Evolutionary conservation across 768 basidiomycete species (phyloP).

Genomic region (Pisolithus sp.): DNA sequence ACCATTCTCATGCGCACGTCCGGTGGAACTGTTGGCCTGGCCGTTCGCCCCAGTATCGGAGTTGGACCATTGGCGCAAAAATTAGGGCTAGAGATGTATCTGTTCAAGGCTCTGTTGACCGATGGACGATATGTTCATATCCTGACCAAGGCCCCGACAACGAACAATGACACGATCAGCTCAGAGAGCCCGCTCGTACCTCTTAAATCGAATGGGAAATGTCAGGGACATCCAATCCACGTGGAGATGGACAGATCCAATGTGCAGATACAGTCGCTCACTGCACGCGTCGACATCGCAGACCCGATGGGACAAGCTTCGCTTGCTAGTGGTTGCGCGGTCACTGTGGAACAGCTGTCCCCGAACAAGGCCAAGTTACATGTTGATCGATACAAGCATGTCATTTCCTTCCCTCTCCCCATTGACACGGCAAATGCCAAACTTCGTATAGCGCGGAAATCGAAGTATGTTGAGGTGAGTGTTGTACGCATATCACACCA

Average conservation of each 20-base stretch:
- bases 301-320: conserved; percentile 14
- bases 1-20: conserved; percentile 10
- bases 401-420: conserved; percentile 39
- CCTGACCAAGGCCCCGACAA: conserved; percentile 16
- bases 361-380: conserved; percentile 1
- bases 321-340: conserved; percentile 14
- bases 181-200: neutral
- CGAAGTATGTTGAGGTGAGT: conserved; percentile 38
- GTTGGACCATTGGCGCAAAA: neutral
- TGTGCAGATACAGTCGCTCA: conserved; percentile 13
- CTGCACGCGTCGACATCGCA: conserved; percentile 14
- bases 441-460: conserved; percentile 48
- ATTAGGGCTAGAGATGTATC: conserved; percentile 1
- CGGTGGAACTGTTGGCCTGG: conserved; percentile 13
- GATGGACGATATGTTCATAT: conserved; percentile 16
- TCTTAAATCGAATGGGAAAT: conserved; percentile 4
- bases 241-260: conserved; percentile 12
- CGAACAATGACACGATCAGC: conserved; percentile 1
- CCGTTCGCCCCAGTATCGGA: conserved; percentile 10
- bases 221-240: conserved; percentile 10
- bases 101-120: conserved; percentile 18
- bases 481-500: neutral
- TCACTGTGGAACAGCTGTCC: conserved; percentile 11
- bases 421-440: conserved; percentile 32
- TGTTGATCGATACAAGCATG: conserved; percentile 16